A percentile compares a stretch with the other conserved stretches of the same genome.
Conservation (phyloP, 805 yeast species). For the Ogataea glucozyma region DNA sequence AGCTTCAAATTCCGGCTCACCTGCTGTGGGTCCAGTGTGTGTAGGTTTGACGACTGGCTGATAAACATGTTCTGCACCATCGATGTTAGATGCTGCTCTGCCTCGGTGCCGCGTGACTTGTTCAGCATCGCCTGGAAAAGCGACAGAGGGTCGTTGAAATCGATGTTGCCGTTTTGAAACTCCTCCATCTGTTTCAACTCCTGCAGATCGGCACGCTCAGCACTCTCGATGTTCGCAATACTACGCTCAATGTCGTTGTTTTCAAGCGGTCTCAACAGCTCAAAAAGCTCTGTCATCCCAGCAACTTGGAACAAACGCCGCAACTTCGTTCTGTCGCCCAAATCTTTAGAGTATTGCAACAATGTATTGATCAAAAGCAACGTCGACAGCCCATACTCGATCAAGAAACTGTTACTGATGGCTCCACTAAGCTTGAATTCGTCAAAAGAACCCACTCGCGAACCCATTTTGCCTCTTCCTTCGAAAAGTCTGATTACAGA, state of each 20-base stretch:
- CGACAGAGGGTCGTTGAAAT: conserved; percentile 73
- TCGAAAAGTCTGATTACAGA: conserved; percentile 31
- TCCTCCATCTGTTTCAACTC: conserved; percentile 41
- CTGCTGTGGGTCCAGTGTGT: conserved; percentile 42
- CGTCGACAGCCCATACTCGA: conserved; percentile 54
- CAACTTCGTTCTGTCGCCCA: conserved; percentile 47
- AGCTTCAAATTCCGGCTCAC: conserved; percentile 53
- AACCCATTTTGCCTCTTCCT: conserved; percentile 88
- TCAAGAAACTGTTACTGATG: conserved; percentile 59
- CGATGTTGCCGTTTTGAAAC: conserved; percentile 45
- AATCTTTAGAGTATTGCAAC: conserved; percentile 39
- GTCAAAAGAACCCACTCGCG: conserved; percentile 88
- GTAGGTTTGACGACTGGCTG: conserved; percentile 48
- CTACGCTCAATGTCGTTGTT: conserved; percentile 45
- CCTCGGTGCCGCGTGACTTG: conserved; percentile 56
- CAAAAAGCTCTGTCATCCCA: conserved; percentile 41
- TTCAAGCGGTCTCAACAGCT: conserved; percentile 40
- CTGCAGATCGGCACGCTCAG: conserved; percentile 44
- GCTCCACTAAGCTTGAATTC: conserved; percentile 62
- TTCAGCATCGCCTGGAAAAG: conserved; percentile 59
- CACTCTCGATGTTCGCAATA: conserved; percentile 40
- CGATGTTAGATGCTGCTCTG: conserved; percentile 58
- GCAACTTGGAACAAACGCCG: conserved; percentile 47
- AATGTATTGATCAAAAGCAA: conserved; percentile 52
- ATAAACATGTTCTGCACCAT: conserved; percentile 66